A percentile compares a stretch with the other conserved stretches of the same genome.
These are phyloP conservation scores for Quercus glauca DNA, from an alignment of 306 rosid genomes.

Conservation along the genomic window DNA sequence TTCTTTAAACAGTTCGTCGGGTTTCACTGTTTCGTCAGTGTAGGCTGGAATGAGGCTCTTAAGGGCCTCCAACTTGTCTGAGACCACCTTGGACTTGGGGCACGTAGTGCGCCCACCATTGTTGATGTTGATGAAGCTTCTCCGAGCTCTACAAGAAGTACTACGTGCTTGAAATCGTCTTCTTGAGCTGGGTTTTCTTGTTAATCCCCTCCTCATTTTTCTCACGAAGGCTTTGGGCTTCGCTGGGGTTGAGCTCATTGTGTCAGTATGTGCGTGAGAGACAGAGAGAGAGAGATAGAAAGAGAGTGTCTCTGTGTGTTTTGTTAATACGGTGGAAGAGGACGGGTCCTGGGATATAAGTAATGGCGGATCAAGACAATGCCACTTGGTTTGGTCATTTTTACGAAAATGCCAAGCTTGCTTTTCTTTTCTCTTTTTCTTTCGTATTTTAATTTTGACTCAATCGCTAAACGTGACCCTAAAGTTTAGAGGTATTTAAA, in stretches of 20 bases:
- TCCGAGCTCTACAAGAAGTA: slow-evolving; percentile 18
- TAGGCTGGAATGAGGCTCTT: slow-evolving; percentile 62
- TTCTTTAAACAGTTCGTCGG: slow-evolving; percentile 68
- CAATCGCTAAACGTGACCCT: accelerated
- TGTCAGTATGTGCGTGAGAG: not conserved
- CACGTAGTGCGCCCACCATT: slow-evolving; percentile 27
- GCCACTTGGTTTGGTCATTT: slow-evolving; percentile 35
- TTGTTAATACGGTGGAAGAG: not conserved
- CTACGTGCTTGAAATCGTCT: slow-evolving; percentile 19
- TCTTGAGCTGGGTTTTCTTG: slow-evolving; percentile 11
- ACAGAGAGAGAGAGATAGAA: slow-evolving; percentile 2
- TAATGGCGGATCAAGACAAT: slow-evolving; percentile 29
- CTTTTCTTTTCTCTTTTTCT: not conserved
- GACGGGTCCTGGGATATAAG: slow-evolving; percentile 45
- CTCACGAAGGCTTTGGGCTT: slow-evolving; percentile 37
- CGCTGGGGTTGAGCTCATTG: slow-evolving; percentile 53
- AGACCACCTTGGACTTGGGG: slow-evolving; percentile 35
- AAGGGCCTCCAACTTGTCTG: slow-evolving; percentile 54
- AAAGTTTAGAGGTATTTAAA: accelerated
- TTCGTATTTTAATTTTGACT: not conserved
- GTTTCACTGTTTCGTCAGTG: slow-evolving; percentile 29
- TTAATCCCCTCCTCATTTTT: slow-evolving; percentile 30
- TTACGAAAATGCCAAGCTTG: slow-evolving; percentile 51
- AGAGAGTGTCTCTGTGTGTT: not conserved
- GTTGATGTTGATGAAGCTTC: slow-evolving; percentile 34